Evolutionary conservation across 2,329 filamentous ascomycete species (phyloP), one percentile per base, ranked within the genome.

Genomic region (Plectosphaerella plurivora): DNA sequence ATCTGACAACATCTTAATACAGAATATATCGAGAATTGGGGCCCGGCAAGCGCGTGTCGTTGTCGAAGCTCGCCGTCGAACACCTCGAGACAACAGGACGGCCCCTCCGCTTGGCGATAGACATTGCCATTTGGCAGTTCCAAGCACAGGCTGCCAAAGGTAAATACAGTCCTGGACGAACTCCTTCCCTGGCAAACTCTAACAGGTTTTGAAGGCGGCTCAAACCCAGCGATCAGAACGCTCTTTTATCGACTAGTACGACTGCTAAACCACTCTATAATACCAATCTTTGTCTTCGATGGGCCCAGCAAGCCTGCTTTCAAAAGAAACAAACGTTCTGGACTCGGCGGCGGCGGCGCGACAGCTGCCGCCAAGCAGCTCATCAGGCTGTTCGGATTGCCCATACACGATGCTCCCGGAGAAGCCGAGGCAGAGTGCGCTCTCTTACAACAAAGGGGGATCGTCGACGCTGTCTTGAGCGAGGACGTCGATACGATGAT

Each of bases 361-460:
- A 83, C 84, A 37, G 84, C 88, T 45, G 83, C 91, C 55, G 91
- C 90, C 1, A 97, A 96, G 70, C 84, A 88, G 47, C 72, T 97
- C 5, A 84, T 97, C 46, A 84, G 86, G 48, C 75, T 94, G 1
- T 97, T 97, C 67, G 91, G 88, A 1, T 95, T 96, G 63, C 82
- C 85, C 1, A 81, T 82, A 47, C 91, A 97, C 67, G 84, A 91
- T 62, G 94, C 94, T 6, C 94, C 93, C 0, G 94, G 94, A 10
- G 94, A 99, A 66, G 94, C 93, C 3, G 94, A 99, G 67, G 94
- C 94, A 1, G 94, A 99, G 71, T 99, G 94, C 59, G 94, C 94
- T 0, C 72, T 94, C 15, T 70, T 99, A 3, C 92, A 99, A 64
- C 78, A 80, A 54, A 80, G 86, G 45, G 91, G 91, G 1, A 75